Percentiles rank a stretch among this genome's conserved stretches.
Evolutionary conservation across 116 monocot genomes (phyloP).

Genomic region (Zostera marina): DNA sequence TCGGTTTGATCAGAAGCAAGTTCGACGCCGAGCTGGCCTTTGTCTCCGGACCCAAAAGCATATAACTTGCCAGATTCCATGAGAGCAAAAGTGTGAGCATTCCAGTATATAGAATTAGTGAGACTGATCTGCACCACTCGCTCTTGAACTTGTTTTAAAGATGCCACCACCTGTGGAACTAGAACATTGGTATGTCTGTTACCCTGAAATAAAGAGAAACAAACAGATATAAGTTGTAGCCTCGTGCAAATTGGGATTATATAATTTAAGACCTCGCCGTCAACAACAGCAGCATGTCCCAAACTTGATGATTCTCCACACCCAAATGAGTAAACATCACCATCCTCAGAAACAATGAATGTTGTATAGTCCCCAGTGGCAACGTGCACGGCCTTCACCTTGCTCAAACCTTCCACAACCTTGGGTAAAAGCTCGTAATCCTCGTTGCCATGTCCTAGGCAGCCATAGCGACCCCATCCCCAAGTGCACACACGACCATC

Average conservation of each 20-base stretch:
- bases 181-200: constrained; percentile 63
- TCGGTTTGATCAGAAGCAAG: constrained; percentile 42
- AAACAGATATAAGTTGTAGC: background rate
- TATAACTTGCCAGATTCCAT: constrained; percentile 66
- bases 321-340: constrained; percentile 91
- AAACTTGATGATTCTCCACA: constrained; percentile 82
- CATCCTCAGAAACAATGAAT: constrained; percentile 60
- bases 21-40: constrained; percentile 86
- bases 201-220: constrained; percentile 19
- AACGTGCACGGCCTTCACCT: constrained; percentile 71
- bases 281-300: constrained; percentile 29
- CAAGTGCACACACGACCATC: constrained; percentile 94
- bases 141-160: constrained; percentile 57
- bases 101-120: constrained; percentile 89
- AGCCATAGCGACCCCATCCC: constrained; percentile 96
- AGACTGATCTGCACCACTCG: constrained; percentile 70
- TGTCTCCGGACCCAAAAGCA: constrained; percentile 83
- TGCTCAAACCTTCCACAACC: constrained; percentile 58
- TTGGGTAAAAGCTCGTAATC: constrained; percentile 72
- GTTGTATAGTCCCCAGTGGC: constrained; percentile 93
- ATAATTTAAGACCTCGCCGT: constrained; percentile 11
- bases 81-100: constrained; percentile 87
- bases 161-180: constrained; percentile 59
- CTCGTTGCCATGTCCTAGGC: constrained; percentile 88
- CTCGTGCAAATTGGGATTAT: background rate